Conservation (phyloP, 768 basidiomycete genomes). For the Rhodosporidiobolus sp. region DNA sequence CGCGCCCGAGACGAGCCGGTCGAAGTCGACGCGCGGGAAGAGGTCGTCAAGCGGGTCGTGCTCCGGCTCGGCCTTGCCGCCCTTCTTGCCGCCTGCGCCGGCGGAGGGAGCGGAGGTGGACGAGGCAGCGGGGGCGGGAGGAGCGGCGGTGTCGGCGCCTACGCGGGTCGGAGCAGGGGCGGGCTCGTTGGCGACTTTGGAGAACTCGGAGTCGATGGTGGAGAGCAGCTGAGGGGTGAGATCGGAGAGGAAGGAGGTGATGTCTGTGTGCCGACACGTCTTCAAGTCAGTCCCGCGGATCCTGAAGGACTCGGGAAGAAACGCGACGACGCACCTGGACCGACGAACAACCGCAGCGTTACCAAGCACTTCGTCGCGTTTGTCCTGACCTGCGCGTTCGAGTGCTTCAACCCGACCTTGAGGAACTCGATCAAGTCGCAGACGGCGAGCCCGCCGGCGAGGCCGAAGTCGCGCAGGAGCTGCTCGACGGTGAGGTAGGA, state of each 20-base stretch:
- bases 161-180: conserved; percentile 74
- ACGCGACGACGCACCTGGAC: conserved; percentile 63
- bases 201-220: conserved; percentile 88
- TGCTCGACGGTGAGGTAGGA: conserved; percentile 82
- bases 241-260: conserved; percentile 89
- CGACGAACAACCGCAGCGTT: conserved; percentile 85
- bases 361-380: conserved; percentile 91
- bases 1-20: conserved; percentile 74
- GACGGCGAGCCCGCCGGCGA: conserved; percentile 70
- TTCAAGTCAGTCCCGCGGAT: conserved; percentile 32
- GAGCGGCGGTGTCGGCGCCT: conserved; percentile 68
- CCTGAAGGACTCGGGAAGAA: not conserved
- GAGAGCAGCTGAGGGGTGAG: conserved; percentile 86
- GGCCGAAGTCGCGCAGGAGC: conserved; percentile 84
- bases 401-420: conserved; percentile 79
- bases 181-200: conserved; percentile 74
- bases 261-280: conserved; percentile 55
- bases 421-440: conserved; percentile 84
- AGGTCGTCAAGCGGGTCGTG: conserved; percentile 84
- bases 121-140: conserved; percentile 53
- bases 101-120: conserved; percentile 46
- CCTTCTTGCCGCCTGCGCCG: conserved; percentile 32
- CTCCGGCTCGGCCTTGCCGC: conserved; percentile 33
- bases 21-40: conserved; percentile 91
- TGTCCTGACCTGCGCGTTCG: conserved; percentile 87